Evolutionary conservation across 305 asterid species (phyloP), one percentile per base, ranked within the genome.

Genomic region (Fraxinus baroniana): DNA sequence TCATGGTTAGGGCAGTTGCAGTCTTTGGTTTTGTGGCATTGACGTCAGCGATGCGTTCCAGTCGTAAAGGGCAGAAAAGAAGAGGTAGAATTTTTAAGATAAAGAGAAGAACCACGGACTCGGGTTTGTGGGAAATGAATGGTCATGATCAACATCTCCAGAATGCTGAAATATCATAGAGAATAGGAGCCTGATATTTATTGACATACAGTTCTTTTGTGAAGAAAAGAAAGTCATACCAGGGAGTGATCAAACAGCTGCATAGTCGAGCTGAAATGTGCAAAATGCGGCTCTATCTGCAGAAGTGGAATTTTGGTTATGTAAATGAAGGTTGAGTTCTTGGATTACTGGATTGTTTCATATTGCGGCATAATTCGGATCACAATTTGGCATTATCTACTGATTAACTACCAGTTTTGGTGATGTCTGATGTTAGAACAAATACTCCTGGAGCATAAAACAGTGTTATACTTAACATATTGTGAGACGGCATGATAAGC

Each of bases 1-100:
- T 93, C 5, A 87, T 88, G 28, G 81, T 94, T 32, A 93, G 98
- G 98, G 92, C 79, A 10, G 81, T 91, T 57, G 91, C 94, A 18
- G 86, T 93, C 49, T 32, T 85, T 24, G 96, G 89, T 30, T 93
- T 90, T 75, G 30, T 85, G 57, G 86, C 74, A 22, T 87, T 91
- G 81, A 91, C 90, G 97, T 90, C 78, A 2, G 35, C 80, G 87
- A 87, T 91, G 91, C 83, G 90, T 49, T 88, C 87, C 7, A 88
- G 87, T 20, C 91, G 91, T 41, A 87, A 79, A 78, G 91, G 93
- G 10, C 92, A 83, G 85, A 90, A 92, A 60, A 94, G 89, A 76
- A 84, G 93, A 83, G 87, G 93, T 20, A 91, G 87, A 79, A 55
- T 37, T 39, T 85, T 64, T 12, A 94, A 92, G 87, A 83, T 64